Percentiles rank a stretch among this genome's conserved stretches.
Evolutionary conservation across 2,329 filamentous ascomycete genomes (phyloP).

Genomic region (Achaetomium macrosporum): DNA sequence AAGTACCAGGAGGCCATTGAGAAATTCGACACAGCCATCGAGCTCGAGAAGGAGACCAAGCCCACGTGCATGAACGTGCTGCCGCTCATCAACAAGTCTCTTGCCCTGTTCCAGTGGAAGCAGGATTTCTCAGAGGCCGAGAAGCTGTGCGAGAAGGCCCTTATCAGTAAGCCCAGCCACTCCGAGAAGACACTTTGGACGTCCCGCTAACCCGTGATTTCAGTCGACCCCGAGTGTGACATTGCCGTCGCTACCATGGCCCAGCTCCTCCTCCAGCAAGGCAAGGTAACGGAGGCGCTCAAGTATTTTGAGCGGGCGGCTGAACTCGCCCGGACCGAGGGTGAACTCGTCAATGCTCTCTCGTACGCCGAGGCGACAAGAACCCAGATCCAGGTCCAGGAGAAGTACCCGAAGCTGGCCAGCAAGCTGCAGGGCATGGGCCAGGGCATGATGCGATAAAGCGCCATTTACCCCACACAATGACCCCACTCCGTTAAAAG

Average conservation of each 20-base stretch:
- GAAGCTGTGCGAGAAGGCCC: constrained; percentile 91
- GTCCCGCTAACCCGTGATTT: constrained; percentile 4
- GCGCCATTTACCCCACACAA: no score
- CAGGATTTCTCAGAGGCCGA: constrained; percentile 92
- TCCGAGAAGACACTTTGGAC: not conserved
- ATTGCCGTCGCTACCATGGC: constrained; percentile 99
- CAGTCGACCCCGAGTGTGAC: constrained; percentile 97
- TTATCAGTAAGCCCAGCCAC: constrained; percentile 70
- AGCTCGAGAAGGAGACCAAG: constrained; percentile 94
- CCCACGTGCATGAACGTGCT: constrained; percentile 96
- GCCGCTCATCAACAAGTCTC: constrained; percentile 95
- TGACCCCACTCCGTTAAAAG: no score
- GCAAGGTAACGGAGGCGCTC: constrained; percentile 90
- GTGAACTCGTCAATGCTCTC: constrained; percentile 91
- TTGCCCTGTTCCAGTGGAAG: constrained; percentile 97
- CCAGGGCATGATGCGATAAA: constrained; percentile 26
- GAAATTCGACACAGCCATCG: constrained; percentile 97
- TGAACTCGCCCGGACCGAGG: constrained; percentile 88
- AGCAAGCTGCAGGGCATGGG: constrained; percentile 60
- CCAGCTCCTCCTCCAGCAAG: constrained; percentile 92
- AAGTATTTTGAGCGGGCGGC: constrained; percentile 96
- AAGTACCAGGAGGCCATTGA: constrained; percentile 94
- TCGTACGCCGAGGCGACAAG: constrained; percentile 96
- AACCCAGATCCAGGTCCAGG: constrained; percentile 87
- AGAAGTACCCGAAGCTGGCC: constrained; percentile 77